phyloP scores from a whole-genome alignment of 352 stramenopile genomes.

The Pythium pectinolyticum region DNA sequence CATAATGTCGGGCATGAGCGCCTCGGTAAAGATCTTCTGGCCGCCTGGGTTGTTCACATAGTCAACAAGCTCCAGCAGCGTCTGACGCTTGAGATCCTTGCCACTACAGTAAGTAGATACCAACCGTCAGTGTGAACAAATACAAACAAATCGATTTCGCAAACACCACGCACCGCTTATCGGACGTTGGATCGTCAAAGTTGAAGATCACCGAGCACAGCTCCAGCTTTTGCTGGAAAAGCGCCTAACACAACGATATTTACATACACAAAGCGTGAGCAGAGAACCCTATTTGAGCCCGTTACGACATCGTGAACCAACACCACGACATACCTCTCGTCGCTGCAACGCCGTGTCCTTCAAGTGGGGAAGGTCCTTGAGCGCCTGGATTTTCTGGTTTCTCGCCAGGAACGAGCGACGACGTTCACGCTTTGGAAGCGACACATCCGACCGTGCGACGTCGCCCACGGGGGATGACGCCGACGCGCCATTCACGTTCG shows the following conservation, averaged over 20 bases:
- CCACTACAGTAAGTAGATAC: constrained; percentile 55
- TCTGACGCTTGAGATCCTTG: constrained; percentile 98
- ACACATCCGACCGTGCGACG: constrained; percentile 80
- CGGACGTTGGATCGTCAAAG: constrained; percentile 94
- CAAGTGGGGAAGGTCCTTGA: constrained; percentile 82
- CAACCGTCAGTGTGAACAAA: too few relatives aligned
- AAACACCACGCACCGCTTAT: constrained; percentile 75
- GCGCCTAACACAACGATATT: constrained; percentile 48
- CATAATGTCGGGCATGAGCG: constrained; percentile 96
- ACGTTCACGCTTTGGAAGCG: constrained; percentile 77
- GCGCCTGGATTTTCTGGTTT: constrained; percentile 85
- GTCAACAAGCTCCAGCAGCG: constrained; percentile 98
- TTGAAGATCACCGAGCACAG: constrained; percentile 96
- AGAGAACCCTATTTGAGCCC: background rate
- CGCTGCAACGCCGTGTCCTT: constrained; percentile 86
- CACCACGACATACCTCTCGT: constrained; percentile 38
- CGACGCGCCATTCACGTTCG: constrained; percentile 7
- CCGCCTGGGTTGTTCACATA: constrained; percentile 97
- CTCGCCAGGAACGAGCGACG: constrained; percentile 79
- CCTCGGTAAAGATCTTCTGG: constrained; percentile 97
- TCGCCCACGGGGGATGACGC: constrained; percentile 59
- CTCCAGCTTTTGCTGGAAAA: constrained; percentile 97
- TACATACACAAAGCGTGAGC: background rate
- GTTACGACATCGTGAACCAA: background rate
- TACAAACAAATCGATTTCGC: background rate